Base-by-base conservation (phyloP, 2,329 filamentous ascomycete species). In the Orbilia brochopaga region DNA sequence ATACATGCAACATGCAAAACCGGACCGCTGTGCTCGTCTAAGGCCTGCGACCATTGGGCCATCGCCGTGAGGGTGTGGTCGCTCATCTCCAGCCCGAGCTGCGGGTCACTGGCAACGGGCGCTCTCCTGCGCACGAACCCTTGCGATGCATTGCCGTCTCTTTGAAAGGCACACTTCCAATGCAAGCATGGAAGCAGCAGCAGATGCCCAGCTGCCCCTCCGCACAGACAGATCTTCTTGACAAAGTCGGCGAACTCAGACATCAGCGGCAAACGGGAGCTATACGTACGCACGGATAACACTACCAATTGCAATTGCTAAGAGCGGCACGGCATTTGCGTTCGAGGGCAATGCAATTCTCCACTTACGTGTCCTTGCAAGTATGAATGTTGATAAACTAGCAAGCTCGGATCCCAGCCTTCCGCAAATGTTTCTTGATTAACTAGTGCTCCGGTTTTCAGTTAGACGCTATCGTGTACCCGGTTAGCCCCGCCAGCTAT, bases 1-100 rank as follows among this genome's bases (percentile, higher is more conserved):
- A n/a, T n/a, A n/a, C n/a, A n/a, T n/a, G n/a, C n/a, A 15, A 17
- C 44, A 48, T 48, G 44, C 44, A 48, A 23, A 17, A 48, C n/a
- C n/a, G 44, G 5, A 48, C 44, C 7, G 44, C 15, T n/a, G 13
- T 19, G 2, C 44, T 48, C 44, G 17, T 19, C 19, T 19, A 19
- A 21, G 17, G 11, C 5, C 44, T 21, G n/a, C 15, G 19, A 5
- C 21, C 5, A 15, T 19, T 19, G 19, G n/a, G 15, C 44, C 17
- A 48, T 23, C 21, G 44, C 15, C n/a, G 17, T 48, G 37, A 42
- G 15, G 37, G 13, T 17, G 37, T 23, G 44, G 44, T 48, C 19
- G 44, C 5, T 23, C 17, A 2, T 48, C 8, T 23, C 19, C 15
- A 48, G 44, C 19, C 11, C 44, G 37, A 48, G 44, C 44, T 19